Base-by-base conservation (phyloP, 1,284 basidiomycete genomes). In the Ceratobasidium sp. region DNA sequence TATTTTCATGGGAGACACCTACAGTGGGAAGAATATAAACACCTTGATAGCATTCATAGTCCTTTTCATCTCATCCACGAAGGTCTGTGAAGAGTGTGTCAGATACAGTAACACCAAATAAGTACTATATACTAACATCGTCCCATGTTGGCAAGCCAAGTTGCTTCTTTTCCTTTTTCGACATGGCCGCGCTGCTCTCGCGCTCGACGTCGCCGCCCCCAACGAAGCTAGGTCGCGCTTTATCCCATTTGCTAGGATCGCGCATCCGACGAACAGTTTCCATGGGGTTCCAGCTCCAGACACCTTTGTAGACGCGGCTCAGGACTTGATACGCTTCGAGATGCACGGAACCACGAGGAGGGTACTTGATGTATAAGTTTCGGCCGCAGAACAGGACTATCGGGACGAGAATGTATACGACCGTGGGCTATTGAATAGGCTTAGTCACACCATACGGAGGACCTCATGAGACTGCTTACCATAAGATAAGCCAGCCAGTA, bases 41-140 rank as follows among this genome's bases (percentile, higher is more conserved):
- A 84, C 82, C 70, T 80, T 78, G 77, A 83, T 83, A 1, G 84
- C 84, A 76, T 83, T 83, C 77, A 83, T 78, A 14, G 82, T 83
- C 75, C 82, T 78, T 23, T 80, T 78, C 52, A 85, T 82, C 77
- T 84, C 83, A 66, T 82, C 81, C 26, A 85, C 82, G 77, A 77
- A 81, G 1, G 54, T 50, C 61, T 73, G 54, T 13, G 11, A 21
- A 18, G 35, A 50, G 2, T n/a, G 23, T 21, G n/a, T 28, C 4
- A 28, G 5, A 28, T 7, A 30, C 11, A 8, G 26, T 7, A 21
- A n/a, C n/a, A n/a, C n/a, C n/a, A n/a, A n/a, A n/a, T n/a, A n/a
- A n/a, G n/a, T n/a, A 50, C 26, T 43, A 30, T 1, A 35, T 11
- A 18, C 62, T 66, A 21, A 74, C 73, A 55, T 77, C 78, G 44